phyloP scores from a whole-genome alignment of 129 eudicot genomes.

The Pittosporum tobira region DNA sequence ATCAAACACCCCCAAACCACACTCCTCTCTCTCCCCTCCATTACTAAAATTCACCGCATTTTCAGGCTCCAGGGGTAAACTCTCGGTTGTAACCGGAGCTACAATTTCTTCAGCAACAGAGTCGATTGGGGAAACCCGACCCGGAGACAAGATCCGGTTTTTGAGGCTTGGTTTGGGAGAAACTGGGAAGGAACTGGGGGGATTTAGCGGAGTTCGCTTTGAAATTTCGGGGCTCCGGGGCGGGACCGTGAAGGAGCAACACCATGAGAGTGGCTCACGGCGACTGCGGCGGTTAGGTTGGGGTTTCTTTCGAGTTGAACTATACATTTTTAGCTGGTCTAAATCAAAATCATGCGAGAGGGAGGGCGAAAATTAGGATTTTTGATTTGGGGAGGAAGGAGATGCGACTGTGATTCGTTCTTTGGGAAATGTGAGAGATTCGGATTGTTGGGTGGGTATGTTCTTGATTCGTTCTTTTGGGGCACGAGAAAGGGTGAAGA shows the following conservation, averaged over 20 bases:
- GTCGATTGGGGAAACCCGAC: constrained; percentile 65
- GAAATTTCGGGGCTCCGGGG: constrained; percentile 39
- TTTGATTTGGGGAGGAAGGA: not conserved
- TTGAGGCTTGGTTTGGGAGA: constrained; percentile 23
- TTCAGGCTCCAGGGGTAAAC: not conserved
- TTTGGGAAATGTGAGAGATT: constrained; percentile 1
- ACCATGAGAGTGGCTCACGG: constrained; percentile 38
- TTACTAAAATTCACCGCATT: not conserved
- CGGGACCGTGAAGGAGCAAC: constrained; percentile 49
- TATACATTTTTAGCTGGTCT: constrained; percentile 8
- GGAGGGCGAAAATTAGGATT: not conserved
- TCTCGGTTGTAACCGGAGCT: not conserved
- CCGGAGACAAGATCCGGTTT: constrained; percentile 59
- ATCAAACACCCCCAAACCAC: constrained; percentile 29
- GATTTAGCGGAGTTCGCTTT: constrained; percentile 12
- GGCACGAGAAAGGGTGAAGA: constrained; percentile 18
- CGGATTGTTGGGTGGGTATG: not conserved
- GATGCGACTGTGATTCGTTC: not conserved
- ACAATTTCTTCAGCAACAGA: constrained; percentile 9
- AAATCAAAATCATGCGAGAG: not conserved
- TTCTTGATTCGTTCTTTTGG: not conserved
- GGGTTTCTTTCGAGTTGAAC: constrained; percentile 4
- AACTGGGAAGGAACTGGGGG: constrained; percentile 11
- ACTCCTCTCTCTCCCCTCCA: constrained; percentile 4
- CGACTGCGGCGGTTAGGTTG: constrained; percentile 13